Percentiles rank a stretch among this genome's conserved stretches.
Evolutionary conservation across 73 alveolate species (phyloP).

Genomic region (Stentor roeselii): DNA sequence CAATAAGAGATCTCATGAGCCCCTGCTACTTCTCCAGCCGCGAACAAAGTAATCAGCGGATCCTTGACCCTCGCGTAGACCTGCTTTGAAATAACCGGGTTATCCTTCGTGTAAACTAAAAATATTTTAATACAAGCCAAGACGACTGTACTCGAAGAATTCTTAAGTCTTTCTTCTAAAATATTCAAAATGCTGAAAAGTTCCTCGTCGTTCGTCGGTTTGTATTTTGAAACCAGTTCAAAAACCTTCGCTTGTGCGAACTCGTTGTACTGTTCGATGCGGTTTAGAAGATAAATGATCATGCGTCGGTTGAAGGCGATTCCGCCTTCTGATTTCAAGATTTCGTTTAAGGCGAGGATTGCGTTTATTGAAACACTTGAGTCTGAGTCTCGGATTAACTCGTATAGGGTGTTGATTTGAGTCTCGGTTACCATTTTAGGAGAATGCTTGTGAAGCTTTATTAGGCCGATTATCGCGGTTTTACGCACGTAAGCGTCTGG

Average conservation of each 20-base stretch:
- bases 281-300: constrained; percentile 62
- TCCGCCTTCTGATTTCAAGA: constrained; percentile 94
- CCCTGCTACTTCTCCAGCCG: constrained; percentile 89
- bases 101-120: constrained; percentile 87
- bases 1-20: constrained; percentile 88
- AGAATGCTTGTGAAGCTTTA: constrained; percentile 44
- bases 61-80: constrained; percentile 89
- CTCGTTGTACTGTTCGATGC: constrained; percentile 92
- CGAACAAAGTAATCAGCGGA: constrained; percentile 93
- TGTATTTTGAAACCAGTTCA: constrained; percentile 79
- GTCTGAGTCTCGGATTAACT: constrained; percentile 89
- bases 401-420: constrained; percentile 80
- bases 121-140: constrained; percentile 95
- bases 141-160: constrained; percentile 90
- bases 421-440: constrained; percentile 35
- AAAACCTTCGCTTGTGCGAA: constrained; percentile 94
- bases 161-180: constrained; percentile 94
- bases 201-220: constrained; percentile 89
- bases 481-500: constrained; percentile 98
- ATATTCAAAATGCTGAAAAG: constrained; percentile 95
- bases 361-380: constrained; percentile 93
- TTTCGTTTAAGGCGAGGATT: constrained; percentile 88
- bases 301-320: constrained; percentile 77
- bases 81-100: constrained; percentile 74
- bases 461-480: constrained; percentile 96